Evolutionary conservation across 1,284 basidiomycete genomes (phyloP), one percentile per base, ranked within the genome.

Genomic region (Athelia psychrophila): DNA sequence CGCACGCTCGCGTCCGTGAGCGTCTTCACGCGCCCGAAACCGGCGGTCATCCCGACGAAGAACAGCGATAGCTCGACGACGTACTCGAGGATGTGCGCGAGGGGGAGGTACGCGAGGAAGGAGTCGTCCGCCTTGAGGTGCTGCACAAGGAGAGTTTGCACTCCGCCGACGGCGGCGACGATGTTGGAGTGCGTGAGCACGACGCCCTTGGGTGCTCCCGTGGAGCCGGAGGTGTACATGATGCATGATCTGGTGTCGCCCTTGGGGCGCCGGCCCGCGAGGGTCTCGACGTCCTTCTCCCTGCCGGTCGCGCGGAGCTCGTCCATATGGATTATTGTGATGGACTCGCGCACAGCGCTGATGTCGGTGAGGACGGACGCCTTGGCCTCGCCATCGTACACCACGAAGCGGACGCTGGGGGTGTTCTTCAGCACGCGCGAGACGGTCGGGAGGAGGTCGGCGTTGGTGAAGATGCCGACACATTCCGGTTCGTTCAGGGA

Each of bases 171-270:
- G 18, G 91, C 87, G 2, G 95, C 86, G 49, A 95, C 74, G 56
- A 98, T 82, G 73, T 98, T 98, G 45, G 77, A 71, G 69, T 98
- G 95, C 2, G 86, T 90, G 59, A 99, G 85, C 51, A 91, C 79
- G 54, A 97, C 95, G 60, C 95, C 95, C 74, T 98, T 98, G 46
- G 95, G 95, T 8, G 90, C 75, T 22, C 95, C 95, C 0, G 94
- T 96, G 52, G 86, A 89, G n/a, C 95, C 93, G 55, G 84, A 88
- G 20, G 95, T 98, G 78, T 98, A 98, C 95, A 98, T 98, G 73
- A 97, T 95, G 66, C 93, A 93, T 20, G 89, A 91, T 3, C 88
- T 71, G 53, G 88, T 90, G 0, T 88, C 80, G 16, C 76, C 68
- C 51, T 74, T 79, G 1, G 91, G 91, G 13, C 67, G 67, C 18